These are phyloP conservation scores for Scutellaria galericulata DNA, from an alignment of 257 asterid genomes.

Conservation along the genomic window DNA sequence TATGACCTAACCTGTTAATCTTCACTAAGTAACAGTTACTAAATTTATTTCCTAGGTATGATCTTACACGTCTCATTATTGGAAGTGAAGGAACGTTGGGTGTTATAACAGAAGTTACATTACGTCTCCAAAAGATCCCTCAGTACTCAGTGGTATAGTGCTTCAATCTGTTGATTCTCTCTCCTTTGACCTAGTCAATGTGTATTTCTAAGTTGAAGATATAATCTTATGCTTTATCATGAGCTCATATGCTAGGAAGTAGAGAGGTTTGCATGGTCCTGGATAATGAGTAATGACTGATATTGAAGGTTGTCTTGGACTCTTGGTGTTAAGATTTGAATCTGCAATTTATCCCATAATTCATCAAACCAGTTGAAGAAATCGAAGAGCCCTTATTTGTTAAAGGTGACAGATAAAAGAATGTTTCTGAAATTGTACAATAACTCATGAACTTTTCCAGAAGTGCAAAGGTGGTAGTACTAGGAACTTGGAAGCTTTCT, in stretches of 20 bases:
- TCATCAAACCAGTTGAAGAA: too few relatives aligned
- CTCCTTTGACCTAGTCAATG: constrained; percentile 17
- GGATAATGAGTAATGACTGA: too few relatives aligned
- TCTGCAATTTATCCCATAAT: too few relatives aligned
- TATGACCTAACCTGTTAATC: neutral
- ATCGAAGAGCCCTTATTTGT: too few relatives aligned
- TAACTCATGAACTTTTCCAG: neutral
- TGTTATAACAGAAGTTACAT: constrained; percentile 88
- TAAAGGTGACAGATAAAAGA: too few relatives aligned
- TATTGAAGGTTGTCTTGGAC: too few relatives aligned
- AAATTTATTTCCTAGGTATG: constrained; percentile 63
- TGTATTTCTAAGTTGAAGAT: constrained; percentile 4
- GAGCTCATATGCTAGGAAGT: constrained; percentile 3
- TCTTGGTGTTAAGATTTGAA: too few relatives aligned
- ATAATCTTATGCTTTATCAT: constrained; percentile 18
- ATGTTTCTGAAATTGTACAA: neutral
- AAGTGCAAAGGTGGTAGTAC: neutral
- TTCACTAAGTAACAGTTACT: constrained; percentile 22
- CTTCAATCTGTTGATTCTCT: constrained; percentile 29
- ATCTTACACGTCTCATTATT: constrained; percentile 87
- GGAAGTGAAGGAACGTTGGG: constrained; percentile 99
- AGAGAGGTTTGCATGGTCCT: too few relatives aligned
- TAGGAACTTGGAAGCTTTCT: neutral
- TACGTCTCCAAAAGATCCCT: constrained; percentile 95
- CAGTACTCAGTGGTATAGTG: constrained; percentile 72